These are phyloP conservation scores for Jacaranda mimosifolia DNA, from an alignment of 257 asterid genomes.

Conservation along the genomic window DNA sequence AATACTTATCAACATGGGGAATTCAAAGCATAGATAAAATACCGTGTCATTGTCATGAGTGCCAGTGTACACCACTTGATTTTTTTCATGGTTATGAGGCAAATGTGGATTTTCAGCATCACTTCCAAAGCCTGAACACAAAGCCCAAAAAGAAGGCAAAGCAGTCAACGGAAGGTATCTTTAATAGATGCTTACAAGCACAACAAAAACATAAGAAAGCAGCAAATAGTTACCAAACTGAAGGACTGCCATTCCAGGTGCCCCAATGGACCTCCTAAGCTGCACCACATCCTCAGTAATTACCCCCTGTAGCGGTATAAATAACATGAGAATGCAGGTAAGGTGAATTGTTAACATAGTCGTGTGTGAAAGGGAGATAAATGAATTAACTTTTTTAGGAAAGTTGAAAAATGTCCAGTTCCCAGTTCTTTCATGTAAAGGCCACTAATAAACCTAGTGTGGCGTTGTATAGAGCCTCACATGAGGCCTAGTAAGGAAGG, in stretches of 20 bases:
- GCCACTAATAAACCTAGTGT: neutral
- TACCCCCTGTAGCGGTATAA: conserved; percentile 71
- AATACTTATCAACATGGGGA: conserved; percentile 10
- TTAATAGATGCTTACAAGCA: conserved; percentile 33
- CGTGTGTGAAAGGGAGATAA: neutral
- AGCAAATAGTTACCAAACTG: conserved; percentile 77
- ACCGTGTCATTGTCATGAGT: conserved; percentile 99
- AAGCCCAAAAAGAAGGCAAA: conserved; percentile 35
- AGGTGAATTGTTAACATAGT: conserved; percentile 15
- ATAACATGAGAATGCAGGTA: conserved; percentile 15
- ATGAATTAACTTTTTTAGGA: neutral
- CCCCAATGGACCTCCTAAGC: conserved; percentile 87
- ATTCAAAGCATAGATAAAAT: conserved; percentile 34
- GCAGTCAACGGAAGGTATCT: conserved; percentile 25
- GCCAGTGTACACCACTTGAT: conserved; percentile 98
- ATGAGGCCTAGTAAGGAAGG: conserved; percentile 12
- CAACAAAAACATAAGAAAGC: conserved; percentile 32
- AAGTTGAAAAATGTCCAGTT: neutral
- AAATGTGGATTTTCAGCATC: conserved; percentile 96
- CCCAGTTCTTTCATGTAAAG: conserved; percentile 16
- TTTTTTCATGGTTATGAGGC: conserved; percentile 92
- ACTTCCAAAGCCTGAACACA: conserved; percentile 84
- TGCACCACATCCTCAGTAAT: conserved; percentile 93
- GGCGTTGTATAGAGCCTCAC: neutral
- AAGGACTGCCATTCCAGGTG: conserved; percentile 99